Conservation (phyloP, 169 alveolate genomes). For the Plasmodium falciparum region DNA sequence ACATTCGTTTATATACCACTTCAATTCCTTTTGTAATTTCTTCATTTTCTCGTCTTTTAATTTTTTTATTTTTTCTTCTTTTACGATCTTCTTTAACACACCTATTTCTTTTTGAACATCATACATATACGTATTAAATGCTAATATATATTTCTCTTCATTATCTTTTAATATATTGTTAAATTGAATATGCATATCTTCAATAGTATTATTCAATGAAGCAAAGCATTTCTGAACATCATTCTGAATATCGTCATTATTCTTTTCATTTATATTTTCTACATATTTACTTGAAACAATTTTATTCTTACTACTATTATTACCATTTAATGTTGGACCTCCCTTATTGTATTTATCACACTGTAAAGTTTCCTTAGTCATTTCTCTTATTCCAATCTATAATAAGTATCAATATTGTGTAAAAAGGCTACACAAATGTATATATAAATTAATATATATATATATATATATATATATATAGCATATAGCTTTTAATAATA, state of each 20-base stretch:
- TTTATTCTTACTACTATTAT: slow-evolving; percentile 8
- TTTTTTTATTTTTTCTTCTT: slow-evolving; percentile 70
- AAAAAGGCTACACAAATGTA: neutral
- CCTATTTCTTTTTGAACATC: slow-evolving; percentile 73
- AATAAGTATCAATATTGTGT: neutral
- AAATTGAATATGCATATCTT: slow-evolving; percentile 50
- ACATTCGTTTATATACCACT: slow-evolving; percentile 75
- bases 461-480: no score
- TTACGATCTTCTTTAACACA: slow-evolving; percentile 43
- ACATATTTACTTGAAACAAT: neutral
- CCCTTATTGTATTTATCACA: neutral
- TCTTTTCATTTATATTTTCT: neutral
- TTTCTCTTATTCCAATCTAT: neutral
- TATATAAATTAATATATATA: neutral
- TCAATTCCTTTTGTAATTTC: slow-evolving; percentile 60
- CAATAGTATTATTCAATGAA: slow-evolving; percentile 52
- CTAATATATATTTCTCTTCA: slow-evolving; percentile 69
- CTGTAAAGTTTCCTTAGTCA: neutral
- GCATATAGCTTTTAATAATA: no score
- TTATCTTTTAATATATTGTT: slow-evolving; percentile 52
- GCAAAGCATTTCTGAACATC: slow-evolving; percentile 49
- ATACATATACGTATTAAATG: slow-evolving; percentile 74
- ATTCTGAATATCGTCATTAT: neutral
- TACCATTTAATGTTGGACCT: no score
- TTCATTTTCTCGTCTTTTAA: slow-evolving; percentile 63